A percentile compares a stretch with the other conserved stretches of the same genome.
Evolutionary conservation across 768 basidiomycete genomes (phyloP).

Genomic region (Collybiopsis luxurians): DNA sequence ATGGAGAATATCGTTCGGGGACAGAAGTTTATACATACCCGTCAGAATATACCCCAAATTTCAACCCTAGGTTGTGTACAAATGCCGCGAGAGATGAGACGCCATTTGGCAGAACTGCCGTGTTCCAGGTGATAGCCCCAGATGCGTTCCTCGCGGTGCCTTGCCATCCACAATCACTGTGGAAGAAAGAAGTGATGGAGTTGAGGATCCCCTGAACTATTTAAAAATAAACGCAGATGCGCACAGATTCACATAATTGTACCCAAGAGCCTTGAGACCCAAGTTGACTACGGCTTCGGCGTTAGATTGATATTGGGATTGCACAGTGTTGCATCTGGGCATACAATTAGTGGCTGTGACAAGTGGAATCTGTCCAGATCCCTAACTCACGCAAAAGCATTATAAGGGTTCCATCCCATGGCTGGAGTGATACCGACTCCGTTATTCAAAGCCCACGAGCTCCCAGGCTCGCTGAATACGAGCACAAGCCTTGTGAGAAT

Average conservation of each 20-base stretch:
- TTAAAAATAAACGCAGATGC: constrained; percentile 1
- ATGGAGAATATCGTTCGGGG: no score
- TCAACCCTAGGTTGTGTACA: constrained; percentile 36
- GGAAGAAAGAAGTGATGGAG: background rate
- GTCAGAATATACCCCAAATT: constrained; percentile 64
- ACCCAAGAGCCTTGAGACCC: constrained; percentile 36
- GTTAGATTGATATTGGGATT: constrained; percentile 37
- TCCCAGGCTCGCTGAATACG: background rate
- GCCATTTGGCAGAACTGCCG: constrained; percentile 24
- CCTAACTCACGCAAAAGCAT: constrained; percentile 38
- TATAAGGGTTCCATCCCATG: constrained; percentile 51
- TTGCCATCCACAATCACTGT: constrained; percentile 52
- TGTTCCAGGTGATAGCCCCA: constrained; percentile 44
- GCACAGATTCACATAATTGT: constrained; percentile 42
- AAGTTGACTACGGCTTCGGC: constrained; percentile 36
- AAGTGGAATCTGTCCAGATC: background rate
- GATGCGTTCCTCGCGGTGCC: constrained; percentile 35
- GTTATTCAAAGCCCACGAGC: constrained; percentile 22
- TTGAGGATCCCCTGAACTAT: background rate
- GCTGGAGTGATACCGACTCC: constrained; percentile 40
- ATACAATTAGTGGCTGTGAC: background rate
- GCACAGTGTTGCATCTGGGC: constrained; percentile 37
- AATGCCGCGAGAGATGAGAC: constrained; percentile 16
- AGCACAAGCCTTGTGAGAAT: background rate
- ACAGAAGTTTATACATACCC: constrained; percentile 22